Evolutionary conservation across 192 early-diverging fungal genomes (phyloP), one percentile per base, ranked within the genome.

Genomic region (Rhizophagus clarus): DNA sequence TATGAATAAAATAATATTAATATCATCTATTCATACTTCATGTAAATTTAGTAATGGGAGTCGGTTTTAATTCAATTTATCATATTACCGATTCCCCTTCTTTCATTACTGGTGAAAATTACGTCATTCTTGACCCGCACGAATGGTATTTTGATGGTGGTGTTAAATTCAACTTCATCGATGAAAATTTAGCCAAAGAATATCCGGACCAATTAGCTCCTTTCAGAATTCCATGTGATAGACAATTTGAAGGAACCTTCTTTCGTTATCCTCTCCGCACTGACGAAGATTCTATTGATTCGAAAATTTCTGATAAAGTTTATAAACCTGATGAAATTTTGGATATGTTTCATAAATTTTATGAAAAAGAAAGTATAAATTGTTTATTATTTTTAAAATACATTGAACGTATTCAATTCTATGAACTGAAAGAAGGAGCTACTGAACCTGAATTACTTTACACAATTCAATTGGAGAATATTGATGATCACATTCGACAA

Each of bases 231-330:
- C 28, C 71, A 37, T 76, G 79, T 2, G 67, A 83, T n/a, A 61
- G 60, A 17, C 14, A 74, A 4, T 86, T 80, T 68, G 14, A 72
- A 12, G 85, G 85, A 26, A 86, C 85, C 0, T 60, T 86, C 15
- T 86, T 86, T 29, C 77, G 85, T 7, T 85, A 83, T 64, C 84
- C 85, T 14, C 75, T 86, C 6, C 83, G 84, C n/a, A 86, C 51
- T 6, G 20, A 17, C 1, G 51, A 22, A 22, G 51, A 85, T 60
- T 82, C 84, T 45, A 32, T 64, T 24, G 42, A 14, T 4, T 86
- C 85, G 1, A 14, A 74, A 10, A 61, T 86, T 1, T 83, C 85
- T 5, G 73, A 74, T 5, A 75, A 75, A 31, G 28, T 56, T 4
- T 85, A 84, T n/a, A 26, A 80, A 0, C 34, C 83, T 1, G 63